phyloP scores from a whole-genome alignment of 163 green algal species.

The Chlamydomonas reinhardtii region DNA sequence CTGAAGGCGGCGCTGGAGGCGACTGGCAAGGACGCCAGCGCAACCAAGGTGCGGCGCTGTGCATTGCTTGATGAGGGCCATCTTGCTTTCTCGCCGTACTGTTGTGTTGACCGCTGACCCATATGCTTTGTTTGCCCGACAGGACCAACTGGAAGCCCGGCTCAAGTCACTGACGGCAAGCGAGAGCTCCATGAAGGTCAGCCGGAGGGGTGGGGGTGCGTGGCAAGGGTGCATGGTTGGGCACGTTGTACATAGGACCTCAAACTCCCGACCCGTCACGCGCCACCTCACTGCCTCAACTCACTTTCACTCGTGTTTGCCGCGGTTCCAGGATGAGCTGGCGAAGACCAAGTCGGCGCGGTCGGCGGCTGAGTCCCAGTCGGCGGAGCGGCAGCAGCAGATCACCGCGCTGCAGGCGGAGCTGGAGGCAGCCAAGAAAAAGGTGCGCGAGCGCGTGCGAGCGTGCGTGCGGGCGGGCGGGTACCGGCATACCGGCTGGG shows the following conservation, averaged over 20 bases:
- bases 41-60: background rate
- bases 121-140: background rate
- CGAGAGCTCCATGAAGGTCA: background rate
- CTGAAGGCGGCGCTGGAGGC: constrained; percentile 10
- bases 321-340: constrained; percentile 32
- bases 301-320: no score
- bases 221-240: no score
- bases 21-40: constrained; percentile 14
- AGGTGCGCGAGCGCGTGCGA: background rate
- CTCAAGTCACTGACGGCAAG: background rate
- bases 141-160: constrained; percentile 39
- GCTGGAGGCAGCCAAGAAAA: constrained; percentile 25
- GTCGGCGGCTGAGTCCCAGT: constrained; percentile 12
- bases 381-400: constrained; percentile 4
- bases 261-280: no score
- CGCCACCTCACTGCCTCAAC: no score
- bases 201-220: background rate
- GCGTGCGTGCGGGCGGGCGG: no score
- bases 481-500: no score
- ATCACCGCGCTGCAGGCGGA: constrained; percentile 23
- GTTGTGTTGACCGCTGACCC: no score
- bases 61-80: no score
- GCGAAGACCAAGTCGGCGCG: constrained; percentile 3
- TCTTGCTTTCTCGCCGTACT: background rate
- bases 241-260: no score